Percentiles rank a stretch among this genome's conserved stretches.
Evolutionary conservation across 768 basidiomycete species (phyloP).

Genomic region (Rhizopogon roseolus): DNA sequence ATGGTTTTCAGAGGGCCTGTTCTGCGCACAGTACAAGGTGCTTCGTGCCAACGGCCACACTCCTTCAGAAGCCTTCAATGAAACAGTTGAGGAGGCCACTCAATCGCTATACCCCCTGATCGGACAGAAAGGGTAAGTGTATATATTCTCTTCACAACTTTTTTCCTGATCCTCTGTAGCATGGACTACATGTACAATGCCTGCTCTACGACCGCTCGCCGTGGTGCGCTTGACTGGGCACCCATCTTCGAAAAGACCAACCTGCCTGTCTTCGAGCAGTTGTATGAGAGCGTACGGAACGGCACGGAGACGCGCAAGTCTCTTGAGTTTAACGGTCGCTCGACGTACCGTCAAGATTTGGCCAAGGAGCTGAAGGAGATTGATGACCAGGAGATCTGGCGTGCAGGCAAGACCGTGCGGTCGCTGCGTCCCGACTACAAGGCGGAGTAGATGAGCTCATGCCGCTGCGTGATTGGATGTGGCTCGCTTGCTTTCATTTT

Average conservation of each 20-base stretch:
- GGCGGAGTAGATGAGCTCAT: constrained; percentile 38
- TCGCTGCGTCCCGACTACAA: constrained; percentile 85
- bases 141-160: background rate
- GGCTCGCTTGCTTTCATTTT: background rate
- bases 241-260: constrained; percentile 95
- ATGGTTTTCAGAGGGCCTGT: constrained; percentile 75
- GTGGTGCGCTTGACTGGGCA: constrained; percentile 99
- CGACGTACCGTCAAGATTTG: constrained; percentile 91
- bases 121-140: constrained; percentile 80
- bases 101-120: constrained; percentile 97
- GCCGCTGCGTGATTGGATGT: background rate
- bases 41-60: constrained; percentile 94
- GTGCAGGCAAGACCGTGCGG: constrained; percentile 92
- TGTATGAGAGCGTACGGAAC: constrained; percentile 92
- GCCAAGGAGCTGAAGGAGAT: constrained; percentile 91
- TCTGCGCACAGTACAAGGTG: constrained; percentile 98
- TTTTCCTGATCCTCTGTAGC: constrained; percentile 34
- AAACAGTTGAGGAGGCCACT: constrained; percentile 99
- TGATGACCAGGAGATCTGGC: constrained; percentile 98
- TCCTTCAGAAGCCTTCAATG: constrained; percentile 99
- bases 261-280: constrained; percentile 87
- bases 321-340: constrained; percentile 90
- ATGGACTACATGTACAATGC: constrained; percentile 99
- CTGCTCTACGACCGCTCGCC: constrained; percentile 98
- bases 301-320: constrained; percentile 97